Conservation (phyloP, 306 rosid species). For the Vigna angularis region DNA sequence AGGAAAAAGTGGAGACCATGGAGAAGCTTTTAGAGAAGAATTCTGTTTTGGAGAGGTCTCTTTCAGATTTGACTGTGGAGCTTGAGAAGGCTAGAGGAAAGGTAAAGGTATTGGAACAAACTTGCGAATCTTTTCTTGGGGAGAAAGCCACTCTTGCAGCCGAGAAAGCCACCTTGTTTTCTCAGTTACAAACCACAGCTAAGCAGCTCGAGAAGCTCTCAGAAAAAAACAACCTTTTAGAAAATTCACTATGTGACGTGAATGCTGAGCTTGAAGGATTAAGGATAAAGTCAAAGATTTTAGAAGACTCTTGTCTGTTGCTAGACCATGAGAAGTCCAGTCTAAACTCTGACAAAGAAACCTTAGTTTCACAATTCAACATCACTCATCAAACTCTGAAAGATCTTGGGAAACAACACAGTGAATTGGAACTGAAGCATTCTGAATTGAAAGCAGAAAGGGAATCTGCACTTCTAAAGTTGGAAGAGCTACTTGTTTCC, state of each 20-base stretch:
- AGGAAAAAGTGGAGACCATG: constrained; percentile 75
- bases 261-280: constrained; percentile 81
- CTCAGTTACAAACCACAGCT: constrained; percentile 64
- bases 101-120: constrained; percentile 69
- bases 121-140: constrained; percentile 65
- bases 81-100: constrained; percentile 64
- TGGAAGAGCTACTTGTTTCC: constrained; percentile 71
- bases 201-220: constrained; percentile 67
- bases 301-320: constrained; percentile 63
- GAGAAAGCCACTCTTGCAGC: constrained; percentile 71
- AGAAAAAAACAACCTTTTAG: constrained; percentile 67
- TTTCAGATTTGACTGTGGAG: constrained; percentile 73
- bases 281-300: constrained; percentile 63
- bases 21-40: constrained; percentile 77
- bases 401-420: constrained; percentile 58
- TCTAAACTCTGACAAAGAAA: constrained; percentile 68
- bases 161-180: constrained; percentile 71
- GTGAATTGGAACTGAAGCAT: constrained; percentile 59
- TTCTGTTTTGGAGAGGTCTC: constrained; percentile 72
- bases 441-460: constrained; percentile 61
- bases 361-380: constrained; percentile 59
- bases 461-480: constrained; percentile 69
- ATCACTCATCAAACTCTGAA: constrained; percentile 59
- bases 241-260: constrained; percentile 77
- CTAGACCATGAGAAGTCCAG: constrained; percentile 71